Conservation (phyloP, 805 yeast genomes). For the Kazachstania africana region DNA sequence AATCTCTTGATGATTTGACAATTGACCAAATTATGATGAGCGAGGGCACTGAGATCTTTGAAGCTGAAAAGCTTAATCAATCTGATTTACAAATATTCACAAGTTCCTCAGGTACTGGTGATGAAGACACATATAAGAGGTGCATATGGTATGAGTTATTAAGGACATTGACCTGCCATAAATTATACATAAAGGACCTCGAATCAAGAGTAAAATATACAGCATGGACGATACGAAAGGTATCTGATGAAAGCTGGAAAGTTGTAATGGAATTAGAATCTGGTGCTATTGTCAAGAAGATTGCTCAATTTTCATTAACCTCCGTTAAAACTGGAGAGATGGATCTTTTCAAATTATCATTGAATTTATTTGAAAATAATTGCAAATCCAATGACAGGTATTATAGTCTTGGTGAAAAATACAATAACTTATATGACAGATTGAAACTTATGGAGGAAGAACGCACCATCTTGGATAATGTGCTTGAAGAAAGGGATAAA, state of each 20-base stretch:
- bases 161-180: slow-evolving; percentile 11
- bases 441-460: slow-evolving; percentile 5
- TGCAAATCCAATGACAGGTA: slow-evolving; percentile 9
- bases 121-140: neutral
- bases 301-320: slow-evolving; percentile 12
- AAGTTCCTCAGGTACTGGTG: too few relatives aligned
- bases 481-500: slow-evolving; percentile 14
- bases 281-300: slow-evolving; percentile 11
- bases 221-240: slow-evolving; percentile 10
- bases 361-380: slow-evolving; percentile 7
- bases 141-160: slow-evolving; percentile 19
- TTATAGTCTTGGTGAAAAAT: neutral
- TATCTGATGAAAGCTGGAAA: slow-evolving; percentile 8
- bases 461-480: slow-evolving; percentile 5
- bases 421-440: neutral
- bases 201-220: slow-evolving; percentile 5
- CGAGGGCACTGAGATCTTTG: slow-evolving; percentile 17
- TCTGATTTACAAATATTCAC: slow-evolving; percentile 7
- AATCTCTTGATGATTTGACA: too few relatives aligned
- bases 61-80: slow-evolving; percentile 1
- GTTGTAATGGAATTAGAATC: slow-evolving; percentile 11
- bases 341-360: slow-evolving; percentile 17
- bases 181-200: slow-evolving; percentile 3
- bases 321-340: slow-evolving; percentile 10
- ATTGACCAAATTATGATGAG: slow-evolving; percentile 11